Percentiles rank a stretch among this genome's conserved stretches.
phyloP scores from a whole-genome alignment of 169 alveolate genomes.

The Cryptosporidium parvum region DNA sequence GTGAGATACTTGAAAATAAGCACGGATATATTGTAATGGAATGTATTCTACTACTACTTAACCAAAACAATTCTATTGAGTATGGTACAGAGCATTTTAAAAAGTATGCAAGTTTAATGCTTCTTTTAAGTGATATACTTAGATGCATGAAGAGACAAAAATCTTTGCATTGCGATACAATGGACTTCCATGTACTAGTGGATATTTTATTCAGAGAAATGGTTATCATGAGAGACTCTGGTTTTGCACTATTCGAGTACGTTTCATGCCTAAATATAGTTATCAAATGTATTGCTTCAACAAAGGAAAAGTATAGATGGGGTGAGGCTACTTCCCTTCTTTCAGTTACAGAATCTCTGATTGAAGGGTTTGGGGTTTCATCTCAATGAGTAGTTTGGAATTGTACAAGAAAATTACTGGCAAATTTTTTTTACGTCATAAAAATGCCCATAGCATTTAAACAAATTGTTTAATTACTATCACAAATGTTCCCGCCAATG shows the following conservation, averaged over 20 bases:
- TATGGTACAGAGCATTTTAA: slow-evolving; percentile 27
- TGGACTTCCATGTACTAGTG: slow-evolving; percentile 65
- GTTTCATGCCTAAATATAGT: slow-evolving; percentile 73
- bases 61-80: slow-evolving; percentile 28
- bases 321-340: slow-evolving; percentile 70
- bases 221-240: slow-evolving; percentile 71
- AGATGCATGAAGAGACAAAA: slow-evolving; percentile 39
- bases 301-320: slow-evolving; percentile 70
- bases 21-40: slow-evolving; percentile 55
- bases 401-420: background rate
- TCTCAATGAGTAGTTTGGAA: background rate
- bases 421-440: background rate
- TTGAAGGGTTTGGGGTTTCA: slow-evolving; percentile 65
- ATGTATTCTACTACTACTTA: slow-evolving; percentile 22
- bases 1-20: slow-evolving; percentile 6
- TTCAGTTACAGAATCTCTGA: slow-evolving; percentile 67
- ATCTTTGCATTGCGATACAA: slow-evolving; percentile 16
- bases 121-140: slow-evolving; percentile 39
- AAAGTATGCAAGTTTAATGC: slow-evolving; percentile 16
- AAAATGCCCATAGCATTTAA: background rate
- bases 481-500: background rate
- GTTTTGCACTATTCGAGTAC: slow-evolving; percentile 59
- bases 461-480: background rate
- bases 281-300: slow-evolving; percentile 60
- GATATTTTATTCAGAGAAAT: slow-evolving; percentile 67